Percentiles rank a stretch among this genome's conserved stretches.
These are phyloP conservation scores for Penicillium bovifimosum DNA, from an alignment of 495 filamentous ascomycete species.

Conservation along the genomic window DNA sequence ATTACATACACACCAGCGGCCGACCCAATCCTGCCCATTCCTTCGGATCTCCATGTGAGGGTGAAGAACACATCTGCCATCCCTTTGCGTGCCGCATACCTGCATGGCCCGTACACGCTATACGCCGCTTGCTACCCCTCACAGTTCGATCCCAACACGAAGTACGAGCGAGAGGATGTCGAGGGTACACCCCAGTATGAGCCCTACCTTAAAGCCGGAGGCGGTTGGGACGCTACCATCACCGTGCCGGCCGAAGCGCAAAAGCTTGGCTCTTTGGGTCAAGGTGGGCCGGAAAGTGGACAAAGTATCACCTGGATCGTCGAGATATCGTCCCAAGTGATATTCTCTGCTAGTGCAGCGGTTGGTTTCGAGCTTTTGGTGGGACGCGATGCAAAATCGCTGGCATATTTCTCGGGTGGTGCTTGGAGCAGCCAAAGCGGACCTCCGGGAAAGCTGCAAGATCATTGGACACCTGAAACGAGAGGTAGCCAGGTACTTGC, in stretches of 20 bases:
- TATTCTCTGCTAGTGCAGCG: conserved; percentile 81
- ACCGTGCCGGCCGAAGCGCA: conserved; percentile 57
- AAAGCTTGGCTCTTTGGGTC: conserved; percentile 16
- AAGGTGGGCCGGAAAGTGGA: conserved; percentile 15
- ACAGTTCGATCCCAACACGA: conserved; percentile 71
- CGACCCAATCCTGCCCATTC: conserved; percentile 82
- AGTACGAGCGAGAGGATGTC: conserved; percentile 54
- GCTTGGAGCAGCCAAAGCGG: conserved; percentile 39
- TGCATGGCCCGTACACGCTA: conserved; percentile 91
- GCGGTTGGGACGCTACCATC: conserved; percentile 72
- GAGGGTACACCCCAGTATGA: conserved; percentile 82
- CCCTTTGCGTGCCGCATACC: conserved; percentile 85
- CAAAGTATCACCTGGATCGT: conserved; percentile 79
- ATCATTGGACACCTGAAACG: conserved; percentile 54
- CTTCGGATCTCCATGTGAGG: conserved; percentile 69
- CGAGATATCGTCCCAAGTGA: conserved; percentile 83
- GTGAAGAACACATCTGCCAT: conserved; percentile 90
- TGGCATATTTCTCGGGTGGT: conserved; percentile 57
- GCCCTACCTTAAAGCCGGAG: conserved; percentile 91
- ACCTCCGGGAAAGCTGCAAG: conserved; percentile 63
- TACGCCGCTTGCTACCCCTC: conserved; percentile 78
- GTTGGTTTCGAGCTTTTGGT: conserved; percentile 89
- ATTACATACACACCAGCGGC: conserved; percentile 85
- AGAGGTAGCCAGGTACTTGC: conserved; percentile 40
- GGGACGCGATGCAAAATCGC: conserved; percentile 74